These are phyloP conservation scores for Sindora glabra DNA, from an alignment of 306 rosid genomes.

Conservation along the genomic window DNA sequence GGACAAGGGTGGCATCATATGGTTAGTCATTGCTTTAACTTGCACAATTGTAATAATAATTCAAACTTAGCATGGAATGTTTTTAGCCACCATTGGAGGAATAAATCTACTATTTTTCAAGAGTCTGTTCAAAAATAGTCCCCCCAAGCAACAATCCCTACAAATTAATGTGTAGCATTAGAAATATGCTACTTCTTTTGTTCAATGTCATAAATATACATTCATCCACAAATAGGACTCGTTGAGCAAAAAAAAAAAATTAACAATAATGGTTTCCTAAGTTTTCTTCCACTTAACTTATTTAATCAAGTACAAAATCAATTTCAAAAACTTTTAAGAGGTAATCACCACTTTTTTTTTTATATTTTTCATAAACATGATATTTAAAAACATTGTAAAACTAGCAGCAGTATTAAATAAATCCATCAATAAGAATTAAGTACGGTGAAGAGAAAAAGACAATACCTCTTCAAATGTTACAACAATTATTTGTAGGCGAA, in stretches of 20 bases:
- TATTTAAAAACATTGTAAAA: background rate
- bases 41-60: background rate
- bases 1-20: too few species aligned
- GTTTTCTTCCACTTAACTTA: background rate
- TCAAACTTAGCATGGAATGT: slow-evolving; percentile 15
- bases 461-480: slow-evolving; percentile 88
- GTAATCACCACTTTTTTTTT: too few species aligned
- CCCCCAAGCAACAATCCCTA: slow-evolving; percentile 87
- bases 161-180: slow-evolving; percentile 3
- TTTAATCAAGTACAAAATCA: background rate
- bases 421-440: background rate
- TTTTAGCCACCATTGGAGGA: slow-evolving; percentile 67
- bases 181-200: background rate
- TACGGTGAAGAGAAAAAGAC: background rate
- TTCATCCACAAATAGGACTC: too few species aligned
- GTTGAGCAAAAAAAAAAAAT: too few species aligned
- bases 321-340: background rate
- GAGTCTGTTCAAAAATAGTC: slow-evolving; percentile 89
- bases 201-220: background rate
- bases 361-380: too few species aligned
- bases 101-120: slow-evolving; percentile 58
- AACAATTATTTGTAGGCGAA: slow-evolving; percentile 91
- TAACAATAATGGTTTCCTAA: background rate
- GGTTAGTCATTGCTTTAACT: too few species aligned
- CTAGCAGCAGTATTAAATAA: background rate